Evolutionary conservation across 164 flowering plant genomes (phyloP).

Genomic region (Magnolia kwangsiensis): DNA sequence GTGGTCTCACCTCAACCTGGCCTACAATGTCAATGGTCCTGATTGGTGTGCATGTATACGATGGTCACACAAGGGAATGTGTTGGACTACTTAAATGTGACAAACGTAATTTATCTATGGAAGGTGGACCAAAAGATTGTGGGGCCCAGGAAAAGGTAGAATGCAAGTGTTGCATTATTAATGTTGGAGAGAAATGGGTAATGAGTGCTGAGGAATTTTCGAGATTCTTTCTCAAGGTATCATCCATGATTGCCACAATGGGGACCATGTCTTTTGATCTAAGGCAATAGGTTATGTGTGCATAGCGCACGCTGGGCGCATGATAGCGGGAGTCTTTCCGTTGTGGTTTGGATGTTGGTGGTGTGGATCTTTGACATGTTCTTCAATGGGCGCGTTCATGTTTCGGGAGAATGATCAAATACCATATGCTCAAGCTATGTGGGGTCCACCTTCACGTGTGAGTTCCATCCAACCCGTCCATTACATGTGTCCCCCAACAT

Average conservation of each 20-base stretch:
- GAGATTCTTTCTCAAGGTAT: neutral
- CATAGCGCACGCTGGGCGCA: neutral
- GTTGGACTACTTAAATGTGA: no score
- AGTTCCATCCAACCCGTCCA: no score
- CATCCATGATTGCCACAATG: neutral
- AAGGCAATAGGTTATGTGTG: neutral
- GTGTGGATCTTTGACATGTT: neutral
- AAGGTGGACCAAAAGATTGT: neutral
- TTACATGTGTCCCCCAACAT: no score
- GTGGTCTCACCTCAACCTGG: no score
- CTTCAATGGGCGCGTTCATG: no score
- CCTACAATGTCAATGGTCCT: no score
- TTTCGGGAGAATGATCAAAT: no score
- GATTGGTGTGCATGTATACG: no score
- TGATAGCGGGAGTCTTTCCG: neutral
- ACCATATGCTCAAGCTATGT: no score
- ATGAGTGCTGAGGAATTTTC: neutral
- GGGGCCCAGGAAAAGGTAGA: neutral
- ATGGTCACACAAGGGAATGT: no score
- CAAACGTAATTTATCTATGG: neutral
- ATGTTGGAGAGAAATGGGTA: neutral
- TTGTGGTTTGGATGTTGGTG: neutral
- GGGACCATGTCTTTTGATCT: neutral
- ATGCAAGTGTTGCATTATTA: neutral
- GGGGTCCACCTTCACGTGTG: no score